A percentile compares a stretch with the other conserved stretches of the same genome.
These are phyloP conservation scores for Cytospora piceicola DNA, from an alignment of 2,329 filamentous ascomycete genomes.

Conservation along the genomic window DNA sequence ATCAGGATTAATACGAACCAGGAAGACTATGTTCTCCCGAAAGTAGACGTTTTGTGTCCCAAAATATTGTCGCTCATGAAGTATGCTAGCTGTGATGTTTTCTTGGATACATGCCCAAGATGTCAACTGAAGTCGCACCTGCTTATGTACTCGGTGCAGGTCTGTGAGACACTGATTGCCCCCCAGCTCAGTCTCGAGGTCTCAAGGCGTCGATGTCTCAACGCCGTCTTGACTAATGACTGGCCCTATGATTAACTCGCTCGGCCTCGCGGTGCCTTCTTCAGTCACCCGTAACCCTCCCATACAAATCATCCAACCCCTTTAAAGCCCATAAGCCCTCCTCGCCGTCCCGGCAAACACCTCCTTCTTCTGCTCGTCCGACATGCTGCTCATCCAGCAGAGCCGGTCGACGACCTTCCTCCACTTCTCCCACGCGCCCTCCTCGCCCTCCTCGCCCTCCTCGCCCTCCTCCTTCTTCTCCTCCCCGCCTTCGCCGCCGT, in stretches of 20 bases:
- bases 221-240: background rate
- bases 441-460: constrained; percentile 40
- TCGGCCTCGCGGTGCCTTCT: background rate
- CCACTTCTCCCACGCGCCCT: constrained; percentile 77
- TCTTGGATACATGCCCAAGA: too few species aligned
- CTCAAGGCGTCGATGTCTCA: background rate
- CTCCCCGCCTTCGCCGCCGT: constrained; percentile 45
- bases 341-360: constrained; percentile 76
- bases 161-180: background rate
- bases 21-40: constrained; percentile 13
- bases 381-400: constrained; percentile 65
- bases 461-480: constrained; percentile 33
- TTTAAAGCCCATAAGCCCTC: constrained; percentile 65
- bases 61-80: background rate
- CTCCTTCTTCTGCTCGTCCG: constrained; percentile 62
- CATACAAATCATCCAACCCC: background rate
- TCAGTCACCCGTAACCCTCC: background rate
- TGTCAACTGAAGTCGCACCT: background rate
- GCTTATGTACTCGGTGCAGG: background rate
- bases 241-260: background rate
- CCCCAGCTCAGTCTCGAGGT: background rate
- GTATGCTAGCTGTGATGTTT: background rate
- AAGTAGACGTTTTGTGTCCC: background rate
- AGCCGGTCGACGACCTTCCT: constrained; percentile 68
- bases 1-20: constrained; percentile 19